phyloP scores from a whole-genome alignment of 1,139 yeast genomes.

The Debaryomycetaceae sp. region DNA sequence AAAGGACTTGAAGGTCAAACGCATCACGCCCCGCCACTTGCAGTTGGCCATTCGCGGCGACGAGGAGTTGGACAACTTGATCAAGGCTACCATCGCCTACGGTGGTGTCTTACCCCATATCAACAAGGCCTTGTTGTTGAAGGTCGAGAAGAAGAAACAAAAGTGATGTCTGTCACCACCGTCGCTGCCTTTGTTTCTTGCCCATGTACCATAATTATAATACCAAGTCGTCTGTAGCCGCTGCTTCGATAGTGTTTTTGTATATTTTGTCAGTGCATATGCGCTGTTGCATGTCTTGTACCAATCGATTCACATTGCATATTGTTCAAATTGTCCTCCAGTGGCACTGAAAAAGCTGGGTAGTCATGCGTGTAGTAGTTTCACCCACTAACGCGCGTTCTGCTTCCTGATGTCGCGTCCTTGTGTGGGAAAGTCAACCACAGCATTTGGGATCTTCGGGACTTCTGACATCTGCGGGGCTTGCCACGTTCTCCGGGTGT shows the following conservation, averaged over 20 bases:
- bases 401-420: too few relatives aligned
- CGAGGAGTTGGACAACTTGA: constrained; percentile 92
- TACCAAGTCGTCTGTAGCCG: too few relatives aligned
- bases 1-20: constrained; percentile 93
- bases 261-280: neutral
- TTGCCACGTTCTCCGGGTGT: too few relatives aligned
- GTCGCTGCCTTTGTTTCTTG: constrained; percentile 1
- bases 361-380: too few relatives aligned
- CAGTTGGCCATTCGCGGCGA: constrained; percentile 98
- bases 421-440: too few relatives aligned
- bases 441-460: too few relatives aligned
- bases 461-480: too few relatives aligned
- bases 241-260: neutral
- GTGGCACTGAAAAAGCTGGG: too few relatives aligned
- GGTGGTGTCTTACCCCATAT: constrained; percentile 99
- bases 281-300: too few relatives aligned
- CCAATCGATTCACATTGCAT: too few relatives aligned
- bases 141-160: constrained; percentile 70
- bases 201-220: neutral
- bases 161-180: constrained; percentile 12
- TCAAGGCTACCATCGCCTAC: constrained; percentile 95
- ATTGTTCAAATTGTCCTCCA: too few relatives aligned
- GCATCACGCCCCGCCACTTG: constrained; percentile 97
- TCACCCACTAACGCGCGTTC: too few relatives aligned
- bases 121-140: constrained; percentile 84